Conservation (phyloP, 345 rosid species). For the rapeseed (Brassica napus) region DNA sequence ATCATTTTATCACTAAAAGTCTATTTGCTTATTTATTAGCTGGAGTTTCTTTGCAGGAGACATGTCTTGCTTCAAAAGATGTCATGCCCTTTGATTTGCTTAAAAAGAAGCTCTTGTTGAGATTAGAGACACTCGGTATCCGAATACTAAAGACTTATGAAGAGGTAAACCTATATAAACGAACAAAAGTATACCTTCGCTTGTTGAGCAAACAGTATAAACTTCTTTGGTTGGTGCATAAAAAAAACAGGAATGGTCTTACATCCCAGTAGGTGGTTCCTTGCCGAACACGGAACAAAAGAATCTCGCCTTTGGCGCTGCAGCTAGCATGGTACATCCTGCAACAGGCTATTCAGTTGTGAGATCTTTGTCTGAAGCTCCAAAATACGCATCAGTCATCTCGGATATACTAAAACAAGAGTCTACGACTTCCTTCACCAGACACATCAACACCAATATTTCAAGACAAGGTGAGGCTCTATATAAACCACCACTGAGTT, state of each 20-base stretch:
- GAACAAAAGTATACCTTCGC: not conserved
- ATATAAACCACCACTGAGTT: not conserved
- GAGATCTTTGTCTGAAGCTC: constrained; percentile 96
- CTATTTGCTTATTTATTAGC: constrained; percentile 19
- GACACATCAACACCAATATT: constrained; percentile 47
- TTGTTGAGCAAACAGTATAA: not conserved
- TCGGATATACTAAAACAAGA: constrained; percentile 62
- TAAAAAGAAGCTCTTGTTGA: constrained; percentile 71
- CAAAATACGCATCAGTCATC: constrained; percentile 78
- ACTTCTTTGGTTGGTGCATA: not conserved
- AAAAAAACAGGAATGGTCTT: constrained; percentile 87
- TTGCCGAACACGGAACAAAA: constrained; percentile 89
- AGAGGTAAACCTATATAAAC: constrained; percentile 57
- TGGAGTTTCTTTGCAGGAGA: constrained; percentile 62
- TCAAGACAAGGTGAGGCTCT: constrained; percentile 73
- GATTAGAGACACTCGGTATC: constrained; percentile 78
- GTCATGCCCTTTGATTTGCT: constrained; percentile 83
- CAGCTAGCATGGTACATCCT: constrained; percentile 98
- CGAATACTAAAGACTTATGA: constrained; percentile 67
- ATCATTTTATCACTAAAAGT: not conserved
- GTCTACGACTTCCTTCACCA: constrained; percentile 33
- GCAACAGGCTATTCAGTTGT: constrained; percentile 99
- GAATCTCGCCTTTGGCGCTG: constrained; percentile 96
- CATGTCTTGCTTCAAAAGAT: constrained; percentile 94
- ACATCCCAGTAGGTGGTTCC: constrained; percentile 97